Conservation (phyloP, 768 basidiomycete genomes). For the Tylopilus vinaceipallidus region DNA sequence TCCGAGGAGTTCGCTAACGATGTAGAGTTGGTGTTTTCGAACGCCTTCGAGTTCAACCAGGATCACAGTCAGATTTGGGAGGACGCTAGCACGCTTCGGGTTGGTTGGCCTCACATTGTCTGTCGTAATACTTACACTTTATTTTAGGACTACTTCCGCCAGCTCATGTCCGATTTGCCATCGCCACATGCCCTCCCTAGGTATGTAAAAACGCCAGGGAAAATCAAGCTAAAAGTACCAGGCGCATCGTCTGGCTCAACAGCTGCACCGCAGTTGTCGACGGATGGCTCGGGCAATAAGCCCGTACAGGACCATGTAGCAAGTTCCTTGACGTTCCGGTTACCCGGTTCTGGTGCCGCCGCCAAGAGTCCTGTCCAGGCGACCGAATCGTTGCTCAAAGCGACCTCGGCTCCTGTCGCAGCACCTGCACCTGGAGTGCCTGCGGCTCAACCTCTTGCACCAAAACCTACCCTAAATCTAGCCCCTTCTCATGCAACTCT, state of each 20-base stretch:
- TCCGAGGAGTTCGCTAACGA: conserved; percentile 77
- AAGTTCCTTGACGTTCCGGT: conserved; percentile 21
- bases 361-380: conserved; percentile 24
- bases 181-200: conserved; percentile 60
- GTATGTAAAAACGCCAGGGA: conserved; percentile 56
- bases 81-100: conserved; percentile 66
- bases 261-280: conserved; percentile 10
- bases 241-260: conserved; percentile 27
- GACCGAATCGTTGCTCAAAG: conserved; percentile 19
- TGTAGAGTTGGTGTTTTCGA: conserved; percentile 86
- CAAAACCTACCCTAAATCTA: conserved; percentile 23
- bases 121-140: conserved; percentile 9
- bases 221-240: conserved; percentile 73
- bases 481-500: conserved; percentile 25
- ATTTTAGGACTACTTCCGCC: conserved; percentile 65
- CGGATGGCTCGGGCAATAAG: conserved; percentile 16
- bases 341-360: conserved; percentile 20
- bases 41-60: conserved; percentile 85
- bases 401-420: conserved; percentile 10
- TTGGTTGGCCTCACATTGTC: conserved; percentile 32
- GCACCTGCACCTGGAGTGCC: conserved; percentile 16
- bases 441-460: conserved; percentile 17
- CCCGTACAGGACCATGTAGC: conserved; percentile 14
- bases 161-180: conserved; percentile 77
- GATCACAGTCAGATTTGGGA: conserved; percentile 84